Conservation (phyloP, 495 filamentous ascomycete genomes). For the Tuber microsphaerosporum region DNA sequence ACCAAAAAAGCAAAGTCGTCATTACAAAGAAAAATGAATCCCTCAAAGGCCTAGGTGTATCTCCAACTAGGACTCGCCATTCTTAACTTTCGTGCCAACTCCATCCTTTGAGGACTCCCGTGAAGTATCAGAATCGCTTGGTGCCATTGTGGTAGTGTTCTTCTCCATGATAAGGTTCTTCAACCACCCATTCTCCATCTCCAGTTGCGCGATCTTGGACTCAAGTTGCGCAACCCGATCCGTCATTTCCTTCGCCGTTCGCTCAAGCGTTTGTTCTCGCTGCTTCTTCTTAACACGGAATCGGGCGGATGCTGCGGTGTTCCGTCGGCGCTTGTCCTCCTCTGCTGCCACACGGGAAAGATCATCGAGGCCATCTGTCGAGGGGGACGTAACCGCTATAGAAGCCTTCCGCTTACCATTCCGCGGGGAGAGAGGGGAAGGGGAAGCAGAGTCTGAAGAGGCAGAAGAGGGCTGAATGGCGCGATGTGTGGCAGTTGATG, state of each 20-base stretch:
- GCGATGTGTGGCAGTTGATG: constrained; percentile 10
- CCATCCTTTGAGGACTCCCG: constrained; percentile 12
- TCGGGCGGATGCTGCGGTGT: constrained; percentile 87
- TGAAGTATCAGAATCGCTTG: constrained; percentile 11
- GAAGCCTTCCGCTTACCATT: constrained; percentile 41
- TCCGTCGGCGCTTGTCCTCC: constrained; percentile 93
- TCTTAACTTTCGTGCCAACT: constrained; percentile 12
- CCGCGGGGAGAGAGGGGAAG: constrained; percentile 20
- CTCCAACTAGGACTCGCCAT: neutral
- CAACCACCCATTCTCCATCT: constrained; percentile 96
- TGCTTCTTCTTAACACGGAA: constrained; percentile 99
- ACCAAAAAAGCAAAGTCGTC: neutral
- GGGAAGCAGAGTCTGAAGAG: constrained; percentile 29
- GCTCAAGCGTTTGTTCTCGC: constrained; percentile 87
- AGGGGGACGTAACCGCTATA: constrained; percentile 40
- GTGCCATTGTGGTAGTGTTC: constrained; percentile 53
- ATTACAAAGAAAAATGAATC: neutral
- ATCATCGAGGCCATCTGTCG: constrained; percentile 51
- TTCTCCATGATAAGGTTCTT: constrained; percentile 91
- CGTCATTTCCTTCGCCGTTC: constrained; percentile 77
- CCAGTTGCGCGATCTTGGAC: constrained; percentile 70
- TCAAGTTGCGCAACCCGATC: constrained; percentile 77
- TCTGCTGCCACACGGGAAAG: constrained; percentile 71
- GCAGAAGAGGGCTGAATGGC: constrained; percentile 22
- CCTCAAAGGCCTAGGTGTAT: neutral